These are phyloP conservation scores for Gomphus sp. DNA, from an alignment of 1,284 basidiomycete genomes.

Conservation along the genomic window DNA sequence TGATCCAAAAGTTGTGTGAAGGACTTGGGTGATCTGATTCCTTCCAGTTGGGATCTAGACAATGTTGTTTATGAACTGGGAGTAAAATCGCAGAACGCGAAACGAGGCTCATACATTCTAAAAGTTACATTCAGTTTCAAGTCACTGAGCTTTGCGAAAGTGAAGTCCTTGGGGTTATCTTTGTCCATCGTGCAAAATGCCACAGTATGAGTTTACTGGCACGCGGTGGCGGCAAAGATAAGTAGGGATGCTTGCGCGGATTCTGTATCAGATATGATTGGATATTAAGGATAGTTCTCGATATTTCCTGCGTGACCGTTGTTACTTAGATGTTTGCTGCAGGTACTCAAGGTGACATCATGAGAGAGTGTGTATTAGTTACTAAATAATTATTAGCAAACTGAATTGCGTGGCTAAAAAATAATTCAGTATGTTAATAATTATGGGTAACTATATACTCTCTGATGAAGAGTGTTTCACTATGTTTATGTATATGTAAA, in stretches of 20 bases:
- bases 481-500: neutral
- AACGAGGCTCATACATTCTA: slow-evolving; percentile 56
- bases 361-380: too few species aligned
- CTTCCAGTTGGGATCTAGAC: slow-evolving; percentile 75
- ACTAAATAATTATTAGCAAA: too few species aligned
- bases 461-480: neutral
- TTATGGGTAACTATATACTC: too few species aligned
- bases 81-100: neutral
- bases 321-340: too few species aligned
- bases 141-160: slow-evolving; percentile 82
- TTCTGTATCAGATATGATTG: too few species aligned
- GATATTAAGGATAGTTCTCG: too few species aligned
- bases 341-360: too few species aligned
- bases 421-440: too few species aligned
- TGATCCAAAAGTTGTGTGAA: slow-evolving; percentile 72
- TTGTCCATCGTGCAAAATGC: slow-evolving; percentile 5
- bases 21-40: slow-evolving; percentile 55
- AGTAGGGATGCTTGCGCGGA: too few species aligned
- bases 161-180: slow-evolving; percentile 51
- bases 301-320: too few species aligned
- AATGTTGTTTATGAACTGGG: neutral
- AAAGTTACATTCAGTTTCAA: slow-evolving; percentile 74
- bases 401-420: too few species aligned
- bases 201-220: neutral
- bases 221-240: neutral